Conservation (phyloP, 2,329 filamentous ascomycete species). For the Karstenula rhodostoma region DNA sequence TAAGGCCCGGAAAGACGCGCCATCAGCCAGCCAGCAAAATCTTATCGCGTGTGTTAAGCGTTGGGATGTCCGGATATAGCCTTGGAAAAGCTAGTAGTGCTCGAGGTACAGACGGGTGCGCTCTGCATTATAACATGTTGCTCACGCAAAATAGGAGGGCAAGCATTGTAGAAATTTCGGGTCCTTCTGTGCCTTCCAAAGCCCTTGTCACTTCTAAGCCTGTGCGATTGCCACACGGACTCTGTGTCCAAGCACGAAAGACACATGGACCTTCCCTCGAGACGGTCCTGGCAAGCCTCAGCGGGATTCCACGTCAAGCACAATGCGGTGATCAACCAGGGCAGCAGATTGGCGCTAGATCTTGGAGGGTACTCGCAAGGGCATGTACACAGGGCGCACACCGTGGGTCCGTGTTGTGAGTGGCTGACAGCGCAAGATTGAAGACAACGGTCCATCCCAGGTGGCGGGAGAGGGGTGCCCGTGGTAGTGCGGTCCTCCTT, state of each 20-base stretch:
- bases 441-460: conserved; percentile 42
- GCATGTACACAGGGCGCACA: conserved; percentile 47
- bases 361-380: conserved; percentile 46
- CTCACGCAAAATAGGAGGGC: conserved; percentile 45
- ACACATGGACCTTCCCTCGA: conserved; percentile 50
- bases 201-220: conserved; percentile 33
- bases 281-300: conserved; percentile 52
- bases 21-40: conserved; percentile 43
- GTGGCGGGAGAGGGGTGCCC: conserved; percentile 34
- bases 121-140: conserved; percentile 50
- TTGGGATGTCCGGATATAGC: conserved; percentile 51
- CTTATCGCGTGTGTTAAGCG: conserved; percentile 50
- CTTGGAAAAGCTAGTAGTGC: conserved; percentile 43
- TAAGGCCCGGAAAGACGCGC: conserved; percentile 45
- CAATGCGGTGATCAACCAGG: conserved; percentile 56
- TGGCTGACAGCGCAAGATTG: conserved; percentile 52
- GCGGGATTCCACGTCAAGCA: conserved; percentile 54
- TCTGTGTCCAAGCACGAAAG: conserved; percentile 50
- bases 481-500: conserved; percentile 49
- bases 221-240: conserved; percentile 54
- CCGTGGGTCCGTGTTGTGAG: conserved; percentile 49
- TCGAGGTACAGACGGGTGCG: conserved; percentile 44
- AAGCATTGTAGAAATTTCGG: conserved; percentile 51
- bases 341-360: conserved; percentile 49
- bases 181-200: conserved; percentile 46